Evolutionary conservation across 352 stramenopile species (phyloP), one percentile per base, ranked within the genome.

Genomic region (Phytopythium kandeliae): DNA sequence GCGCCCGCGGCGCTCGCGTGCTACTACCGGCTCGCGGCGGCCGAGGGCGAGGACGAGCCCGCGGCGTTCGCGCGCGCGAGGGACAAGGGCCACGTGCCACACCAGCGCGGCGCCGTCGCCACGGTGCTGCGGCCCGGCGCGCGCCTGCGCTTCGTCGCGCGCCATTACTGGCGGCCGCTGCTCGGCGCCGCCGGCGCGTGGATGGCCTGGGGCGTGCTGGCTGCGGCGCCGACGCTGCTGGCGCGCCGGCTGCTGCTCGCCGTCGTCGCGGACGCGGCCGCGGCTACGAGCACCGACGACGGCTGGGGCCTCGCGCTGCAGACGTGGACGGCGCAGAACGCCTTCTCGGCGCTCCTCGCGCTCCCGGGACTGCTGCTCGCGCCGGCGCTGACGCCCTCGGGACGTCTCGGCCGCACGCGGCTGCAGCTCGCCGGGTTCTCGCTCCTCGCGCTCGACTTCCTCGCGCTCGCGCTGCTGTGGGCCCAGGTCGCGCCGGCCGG

Each of bases 141-240:
- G 28, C 26, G 26, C 26, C 24, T 86, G 10, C 22, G 19, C 4
- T 78, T 85, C 57, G 78, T 87, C 26, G 24, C 79, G 17, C 60
- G 60, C 7, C 51, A 87, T 59, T 85, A 85, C 54, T 62, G 74
- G 16, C 49, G 58, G 17, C 58, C 63, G 13, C 57, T 95, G 7
- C 31, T 92, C 6, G 84, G 81, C 2, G 88, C 74, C 35, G 81
- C 84, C 0, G 79, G 75, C 51, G 77, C 76, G 45, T 95, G 85
- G 82, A 92, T 95, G 58, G 71, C 93, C 12, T 91, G 92, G 55
- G 85, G 93, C 54, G 85, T 95, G 48, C 74, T 89, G 2, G 92
- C 85, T 48, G 89, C 86, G 56, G 74, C 79, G 3, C 76, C 89
- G 55, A 87, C 86, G 45, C 58, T 93, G 15, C 93, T 92, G 57